Evolutionary conservation across 257 asterid species (phyloP), one percentile per base, ranked within the genome.

Genomic region (Nicotiana benthamiana): DNA sequence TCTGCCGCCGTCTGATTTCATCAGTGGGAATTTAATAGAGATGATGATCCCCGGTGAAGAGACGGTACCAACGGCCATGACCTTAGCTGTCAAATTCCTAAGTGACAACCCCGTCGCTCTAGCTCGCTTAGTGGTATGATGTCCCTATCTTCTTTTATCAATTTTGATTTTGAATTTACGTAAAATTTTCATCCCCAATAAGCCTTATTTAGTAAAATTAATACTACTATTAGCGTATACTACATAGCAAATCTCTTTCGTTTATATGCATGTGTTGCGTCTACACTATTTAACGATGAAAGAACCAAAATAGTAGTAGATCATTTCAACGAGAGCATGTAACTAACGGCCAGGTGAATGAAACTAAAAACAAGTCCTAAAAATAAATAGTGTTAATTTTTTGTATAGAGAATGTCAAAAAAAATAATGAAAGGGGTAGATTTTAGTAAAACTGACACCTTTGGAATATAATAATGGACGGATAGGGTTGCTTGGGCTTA

Each of bases 41-140:
- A 90, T 96, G 97, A 96, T 96, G 98, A 91, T 94, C 74, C 98
- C 99, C 0, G 98, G 99, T 1, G 97, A 92, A 79, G 98, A 94
- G 90, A 91, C 97, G 0, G 92, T 96, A 62, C 99, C 99, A 0
- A 94, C 93, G 3, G 88, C 97, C 48, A 90, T 92, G 87, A 94
- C 99, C 8, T 82, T 96, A 12, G 97, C 97, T 4, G 91, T 96
- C 77, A 96, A 96, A 82, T 96, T 87, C 65, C 89, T 96, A 7
- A 75, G 87, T 18, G 97, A 96, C 86, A 89, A 72, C 56, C 97
- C 99, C 16, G 76, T 80, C 11, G 93, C 92, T 9, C 78, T 94
- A 61, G 89, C 87, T 2, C 92, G 81, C 20, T 78, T 96, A 80
- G 84, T 85, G 97, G 99, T 96, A 90, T 43, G 95, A 82, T 43